Evolutionary conservation across 2,329 filamentous ascomycete species (phyloP).

Genomic region (Pseudogymnoascus sp.): DNA sequence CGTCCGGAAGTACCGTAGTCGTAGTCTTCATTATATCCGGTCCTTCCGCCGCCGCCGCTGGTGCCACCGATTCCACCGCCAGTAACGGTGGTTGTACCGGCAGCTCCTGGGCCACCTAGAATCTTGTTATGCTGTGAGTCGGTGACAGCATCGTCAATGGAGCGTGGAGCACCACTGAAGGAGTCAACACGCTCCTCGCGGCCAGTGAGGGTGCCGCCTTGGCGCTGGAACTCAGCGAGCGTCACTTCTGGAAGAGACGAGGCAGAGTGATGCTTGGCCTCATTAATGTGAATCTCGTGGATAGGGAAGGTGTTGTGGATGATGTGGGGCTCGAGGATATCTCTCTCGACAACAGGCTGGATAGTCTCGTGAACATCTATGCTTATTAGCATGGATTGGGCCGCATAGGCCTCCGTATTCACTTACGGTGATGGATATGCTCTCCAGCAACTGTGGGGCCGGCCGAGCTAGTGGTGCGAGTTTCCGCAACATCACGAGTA

Average conservation of each 20-base stretch:
- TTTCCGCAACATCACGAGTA: slow-evolving; percentile 37
- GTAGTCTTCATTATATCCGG: neutral
- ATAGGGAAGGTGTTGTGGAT: slow-evolving; percentile 65
- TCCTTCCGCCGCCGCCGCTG: neutral
- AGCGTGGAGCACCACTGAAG: slow-evolving; percentile 53
- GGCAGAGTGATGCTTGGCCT: slow-evolving; percentile 56
- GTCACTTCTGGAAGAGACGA: slow-evolving; percentile 56
- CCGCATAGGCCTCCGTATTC: slow-evolving; percentile 16
- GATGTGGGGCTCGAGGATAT: slow-evolving; percentile 57
- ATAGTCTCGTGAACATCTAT: slow-evolving; percentile 56
- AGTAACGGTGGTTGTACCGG: slow-evolving; percentile 3
- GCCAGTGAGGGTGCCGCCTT: slow-evolving; percentile 46
- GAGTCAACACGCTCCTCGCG: slow-evolving; percentile 48
- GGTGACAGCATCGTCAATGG: slow-evolving; percentile 30
- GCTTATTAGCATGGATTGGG: slow-evolving; percentile 21
- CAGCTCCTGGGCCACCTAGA: slow-evolving; percentile 12
- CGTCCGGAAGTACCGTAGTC: neutral
- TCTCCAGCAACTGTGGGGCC: slow-evolving; percentile 47
- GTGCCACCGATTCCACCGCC: slow-evolving; percentile 1
- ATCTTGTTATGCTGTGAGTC: slow-evolving; percentile 17
- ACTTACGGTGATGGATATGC: slow-evolving; percentile 49
- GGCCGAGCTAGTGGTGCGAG: slow-evolving; percentile 39
- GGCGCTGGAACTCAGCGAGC: slow-evolving; percentile 51
- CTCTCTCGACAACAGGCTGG: slow-evolving; percentile 63
- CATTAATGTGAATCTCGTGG: slow-evolving; percentile 63